A percentile compares a stretch with the other conserved stretches of the same genome.
phyloP scores from a whole-genome alignment of 1,139 yeast species.

The Suhomyces maxii region DNA sequence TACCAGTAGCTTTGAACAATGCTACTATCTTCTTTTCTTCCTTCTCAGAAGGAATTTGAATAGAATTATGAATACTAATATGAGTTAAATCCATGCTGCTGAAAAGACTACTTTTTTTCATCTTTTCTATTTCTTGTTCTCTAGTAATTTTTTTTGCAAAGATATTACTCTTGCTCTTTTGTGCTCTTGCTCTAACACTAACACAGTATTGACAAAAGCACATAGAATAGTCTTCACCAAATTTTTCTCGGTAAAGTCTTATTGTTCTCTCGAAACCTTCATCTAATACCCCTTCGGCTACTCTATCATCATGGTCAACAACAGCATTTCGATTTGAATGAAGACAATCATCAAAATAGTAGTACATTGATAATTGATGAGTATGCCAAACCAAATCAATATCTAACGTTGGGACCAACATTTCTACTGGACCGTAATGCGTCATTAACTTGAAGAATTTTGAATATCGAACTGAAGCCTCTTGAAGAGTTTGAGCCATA shows the following conservation, averaged over 20 bases:
- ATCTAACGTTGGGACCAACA: constrained; percentile 39
- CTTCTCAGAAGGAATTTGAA: constrained; percentile 12
- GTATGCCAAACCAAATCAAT: constrained; percentile 45
- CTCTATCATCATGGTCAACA: constrained; percentile 32
- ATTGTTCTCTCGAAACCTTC: constrained; percentile 23
- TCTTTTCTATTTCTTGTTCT: not conserved
- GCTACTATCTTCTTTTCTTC: not conserved
- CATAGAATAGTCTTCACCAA: constrained; percentile 24
- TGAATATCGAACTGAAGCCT: constrained; percentile 25
- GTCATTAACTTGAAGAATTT: constrained; percentile 26
- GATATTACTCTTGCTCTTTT: constrained; percentile 9
- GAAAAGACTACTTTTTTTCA: constrained; percentile 4
- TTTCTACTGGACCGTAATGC: constrained; percentile 6
- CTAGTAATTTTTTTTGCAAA: constrained; percentile 7
- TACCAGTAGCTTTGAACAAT: too few relatives aligned
- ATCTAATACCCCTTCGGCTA: constrained; percentile 22
- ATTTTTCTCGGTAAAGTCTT: constrained; percentile 19
- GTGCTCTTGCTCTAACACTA: constrained; percentile 7
- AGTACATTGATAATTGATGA: constrained; percentile 30
- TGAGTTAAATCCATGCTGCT: constrained; percentile 16
- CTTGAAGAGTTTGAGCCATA: constrained; percentile 19
- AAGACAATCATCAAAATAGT: constrained; percentile 25
- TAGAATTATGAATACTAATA: constrained; percentile 20
- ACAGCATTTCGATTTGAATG: constrained; percentile 11
- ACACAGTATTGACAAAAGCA: constrained; percentile 32